Conservation (phyloP, 73 alveolate species). For the Paramecium sonneborni region DNA sequence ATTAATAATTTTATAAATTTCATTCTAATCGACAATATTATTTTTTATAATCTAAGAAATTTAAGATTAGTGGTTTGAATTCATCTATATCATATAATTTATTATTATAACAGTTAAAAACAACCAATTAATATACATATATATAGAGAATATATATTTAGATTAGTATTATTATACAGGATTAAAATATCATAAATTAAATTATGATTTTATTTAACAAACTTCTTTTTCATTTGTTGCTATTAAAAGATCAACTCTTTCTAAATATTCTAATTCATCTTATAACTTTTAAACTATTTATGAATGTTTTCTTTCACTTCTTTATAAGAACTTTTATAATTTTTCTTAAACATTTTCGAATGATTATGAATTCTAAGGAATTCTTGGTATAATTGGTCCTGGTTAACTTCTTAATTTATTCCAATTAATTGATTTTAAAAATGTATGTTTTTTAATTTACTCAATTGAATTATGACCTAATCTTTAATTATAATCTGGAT, state of each 20-base stretch:
- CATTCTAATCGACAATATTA: too few species aligned
- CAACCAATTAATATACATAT: too few species aligned
- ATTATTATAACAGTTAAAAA: too few species aligned
- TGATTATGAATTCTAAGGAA: background rate
- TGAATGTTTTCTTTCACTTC: background rate
- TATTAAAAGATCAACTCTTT: background rate
- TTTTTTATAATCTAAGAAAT: too few species aligned
- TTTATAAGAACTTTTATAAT: background rate
- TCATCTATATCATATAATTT: too few species aligned
- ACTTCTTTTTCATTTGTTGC: background rate
- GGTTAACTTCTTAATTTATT: slow-evolving; percentile 4
- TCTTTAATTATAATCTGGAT: slow-evolving; percentile 81
- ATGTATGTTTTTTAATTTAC: slow-evolving; percentile 89
- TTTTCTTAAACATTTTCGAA: background rate
- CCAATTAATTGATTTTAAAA: slow-evolving; percentile 86
- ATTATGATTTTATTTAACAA: background rate
- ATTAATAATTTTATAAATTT: background rate
- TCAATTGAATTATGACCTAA: slow-evolving; percentile 85
- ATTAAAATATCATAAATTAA: background rate
- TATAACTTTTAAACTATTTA: background rate
- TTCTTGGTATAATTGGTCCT: background rate
- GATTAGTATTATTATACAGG: too few species aligned
- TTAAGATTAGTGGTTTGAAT: too few species aligned
- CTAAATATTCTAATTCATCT: background rate
- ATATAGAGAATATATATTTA: too few species aligned